phyloP scores from a whole-genome alignment of 768 basidiomycete species.

The Lactarius sanguifluus region DNA sequence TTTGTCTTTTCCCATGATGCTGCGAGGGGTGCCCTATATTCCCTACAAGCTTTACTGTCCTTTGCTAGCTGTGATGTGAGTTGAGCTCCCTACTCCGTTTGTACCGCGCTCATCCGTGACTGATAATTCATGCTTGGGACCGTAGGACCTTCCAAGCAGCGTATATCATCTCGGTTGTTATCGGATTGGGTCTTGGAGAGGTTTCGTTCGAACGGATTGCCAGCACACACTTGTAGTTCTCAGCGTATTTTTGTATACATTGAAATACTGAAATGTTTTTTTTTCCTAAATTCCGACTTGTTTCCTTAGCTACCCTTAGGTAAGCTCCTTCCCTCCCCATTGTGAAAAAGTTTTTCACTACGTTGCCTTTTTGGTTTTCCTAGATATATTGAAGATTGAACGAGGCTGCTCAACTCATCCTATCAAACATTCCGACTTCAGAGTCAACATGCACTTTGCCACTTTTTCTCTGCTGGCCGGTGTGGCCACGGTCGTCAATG shows the following conservation, averaged over 20 bases:
- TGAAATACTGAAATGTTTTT: background rate
- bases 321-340: background rate
- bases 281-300: background rate
- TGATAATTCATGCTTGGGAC: slow-evolving; percentile 24
- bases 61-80: slow-evolving; percentile 79
- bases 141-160: slow-evolving; percentile 80
- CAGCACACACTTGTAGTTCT: slow-evolving; percentile 13
- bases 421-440: background rate
- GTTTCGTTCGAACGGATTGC: slow-evolving; percentile 61
- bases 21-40: slow-evolving; percentile 64
- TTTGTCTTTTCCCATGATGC: slow-evolving; percentile 72
- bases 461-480: slow-evolving; percentile 40
- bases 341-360: slow-evolving; percentile 28
- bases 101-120: background rate
- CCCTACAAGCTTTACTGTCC: slow-evolving; percentile 59
- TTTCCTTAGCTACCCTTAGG: background rate
- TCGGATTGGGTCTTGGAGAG: slow-evolving; percentile 76
- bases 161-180: slow-evolving; percentile 69
- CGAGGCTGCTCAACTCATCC: background rate
- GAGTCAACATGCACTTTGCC: slow-evolving; percentile 38
- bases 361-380: background rate
- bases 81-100: slow-evolving; percentile 40
- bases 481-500: slow-evolving; percentile 48
- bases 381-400: background rate
- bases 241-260: background rate